Evolutionary conservation across 257 asterid genomes (phyloP).

Genomic region (Primulina tabacum): DNA sequence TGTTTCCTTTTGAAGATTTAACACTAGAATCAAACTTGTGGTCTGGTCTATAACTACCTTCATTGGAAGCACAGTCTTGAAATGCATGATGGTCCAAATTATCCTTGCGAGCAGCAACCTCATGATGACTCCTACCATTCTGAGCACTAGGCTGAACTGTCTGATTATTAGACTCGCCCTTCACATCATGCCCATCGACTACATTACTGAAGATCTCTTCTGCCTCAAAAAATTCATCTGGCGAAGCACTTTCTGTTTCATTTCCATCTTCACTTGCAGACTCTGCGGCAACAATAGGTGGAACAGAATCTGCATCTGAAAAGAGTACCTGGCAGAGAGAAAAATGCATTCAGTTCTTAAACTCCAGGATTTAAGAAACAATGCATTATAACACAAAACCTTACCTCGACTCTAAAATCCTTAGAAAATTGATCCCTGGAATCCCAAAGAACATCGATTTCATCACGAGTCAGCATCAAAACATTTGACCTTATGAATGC

Average conservation of each 20-base stretch:
- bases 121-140: slow-evolving; percentile 43
- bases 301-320: slow-evolving; percentile 80
- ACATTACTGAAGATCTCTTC: slow-evolving; percentile 87
- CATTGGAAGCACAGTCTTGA: slow-evolving; percentile 87
- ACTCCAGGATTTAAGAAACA: slow-evolving; percentile 33
- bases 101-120: slow-evolving; percentile 45
- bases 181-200: slow-evolving; percentile 63
- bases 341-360: slow-evolving; percentile 36
- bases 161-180: slow-evolving; percentile 52
- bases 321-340: slow-evolving; percentile 77
- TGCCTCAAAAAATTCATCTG: slow-evolving; percentile 93
- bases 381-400: slow-evolving; percentile 35
- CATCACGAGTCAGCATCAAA: slow-evolving; percentile 78
- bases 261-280: slow-evolving; percentile 59
- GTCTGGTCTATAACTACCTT: slow-evolving; percentile 42
- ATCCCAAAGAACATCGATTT: slow-evolving; percentile 88
- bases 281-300: slow-evolving; percentile 47
- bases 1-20: slow-evolving; percentile 2
- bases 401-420: slow-evolving; percentile 92
- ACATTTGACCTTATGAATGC: slow-evolving; percentile 85
- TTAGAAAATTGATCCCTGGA: slow-evolving; percentile 70
- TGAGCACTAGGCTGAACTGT: slow-evolving; percentile 34
- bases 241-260: slow-evolving; percentile 65
- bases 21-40: slow-evolving; percentile 24
- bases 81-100: slow-evolving; percentile 64